These are phyloP conservation scores for Cardamine resedifolia DNA, from an alignment of 345 rosid genomes.

Conservation along the genomic window DNA sequence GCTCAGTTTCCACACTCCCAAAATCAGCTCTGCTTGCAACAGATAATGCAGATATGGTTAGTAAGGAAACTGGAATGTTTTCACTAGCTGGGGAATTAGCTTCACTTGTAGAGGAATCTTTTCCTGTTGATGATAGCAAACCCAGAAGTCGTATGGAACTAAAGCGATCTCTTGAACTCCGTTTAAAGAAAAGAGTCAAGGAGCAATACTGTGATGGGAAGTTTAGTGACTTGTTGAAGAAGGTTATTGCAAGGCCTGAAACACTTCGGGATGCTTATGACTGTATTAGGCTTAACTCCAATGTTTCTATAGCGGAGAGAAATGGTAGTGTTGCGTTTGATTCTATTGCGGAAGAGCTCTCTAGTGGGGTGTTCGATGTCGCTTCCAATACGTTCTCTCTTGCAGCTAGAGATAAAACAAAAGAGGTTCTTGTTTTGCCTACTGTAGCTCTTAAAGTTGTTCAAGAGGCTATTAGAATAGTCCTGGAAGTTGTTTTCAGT, in stretches of 20 bases:
- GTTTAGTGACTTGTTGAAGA: slow-evolving; percentile 53
- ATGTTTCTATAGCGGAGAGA: slow-evolving; percentile 43
- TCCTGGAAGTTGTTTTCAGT: slow-evolving; percentile 69
- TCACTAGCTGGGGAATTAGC: slow-evolving; percentile 70
- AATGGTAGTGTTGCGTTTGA: slow-evolving; percentile 43
- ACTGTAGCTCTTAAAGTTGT: slow-evolving; percentile 57
- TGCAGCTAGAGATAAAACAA: slow-evolving; percentile 54
- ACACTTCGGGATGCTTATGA: slow-evolving; percentile 75
- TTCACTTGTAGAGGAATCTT: slow-evolving; percentile 59
- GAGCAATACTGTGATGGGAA: slow-evolving; percentile 65
- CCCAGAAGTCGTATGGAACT: slow-evolving; percentile 66
- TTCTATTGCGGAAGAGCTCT: slow-evolving; percentile 62
- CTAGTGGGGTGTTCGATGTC: slow-evolving; percentile 59
- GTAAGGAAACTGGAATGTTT: slow-evolving; percentile 35
- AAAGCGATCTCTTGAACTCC: slow-evolving; percentile 64
- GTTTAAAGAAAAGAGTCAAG: slow-evolving; percentile 77
- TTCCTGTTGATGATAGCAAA: slow-evolving; percentile 42
- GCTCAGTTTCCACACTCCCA: slow-evolving; percentile 4
- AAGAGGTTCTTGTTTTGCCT: slow-evolving; percentile 80
- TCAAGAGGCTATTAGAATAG: slow-evolving; percentile 84
- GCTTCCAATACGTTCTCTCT: slow-evolving; percentile 51
- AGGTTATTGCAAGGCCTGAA: slow-evolving; percentile 62
- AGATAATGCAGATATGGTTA: slow-evolving; percentile 21
- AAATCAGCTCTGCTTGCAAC: slow-evolving; percentile 23
- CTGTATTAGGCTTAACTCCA: slow-evolving; percentile 63